These are phyloP conservation scores for Coemansia sp. DNA, from an alignment of 371 early-diverging fungal genomes.

Conservation along the genomic window DNA sequence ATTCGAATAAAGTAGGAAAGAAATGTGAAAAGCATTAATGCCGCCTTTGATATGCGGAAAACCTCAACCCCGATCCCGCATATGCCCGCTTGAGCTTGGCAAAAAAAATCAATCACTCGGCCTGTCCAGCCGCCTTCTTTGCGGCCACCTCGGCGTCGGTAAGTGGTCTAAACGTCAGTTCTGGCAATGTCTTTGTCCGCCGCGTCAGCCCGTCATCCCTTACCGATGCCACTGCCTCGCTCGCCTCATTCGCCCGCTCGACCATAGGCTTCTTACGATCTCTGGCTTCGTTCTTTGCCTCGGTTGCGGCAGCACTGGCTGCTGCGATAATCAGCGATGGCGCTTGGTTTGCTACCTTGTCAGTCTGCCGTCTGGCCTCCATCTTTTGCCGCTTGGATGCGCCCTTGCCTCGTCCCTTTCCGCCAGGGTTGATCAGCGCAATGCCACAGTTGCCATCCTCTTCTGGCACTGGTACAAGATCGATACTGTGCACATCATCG, in stretches of 20 bases:
- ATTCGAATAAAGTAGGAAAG: background rate
- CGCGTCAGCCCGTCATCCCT: slow-evolving; percentile 7
- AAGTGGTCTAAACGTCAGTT: slow-evolving; percentile 50
- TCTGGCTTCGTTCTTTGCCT: slow-evolving; percentile 8
- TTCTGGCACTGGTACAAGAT: slow-evolving; percentile 18
- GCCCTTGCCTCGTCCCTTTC: background rate
- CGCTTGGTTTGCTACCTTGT: slow-evolving; percentile 7
- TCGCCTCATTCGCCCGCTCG: background rate
- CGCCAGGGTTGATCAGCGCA: slow-evolving; percentile 12
- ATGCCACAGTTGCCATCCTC: slow-evolving; percentile 39
- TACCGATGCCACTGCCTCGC: background rate
- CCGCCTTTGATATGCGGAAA: background rate
- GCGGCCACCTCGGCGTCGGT: slow-evolving; percentile 52
- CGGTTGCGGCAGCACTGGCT: slow-evolving; percentile 21
- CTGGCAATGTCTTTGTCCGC: slow-evolving; percentile 48
- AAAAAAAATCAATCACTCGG: background rate
- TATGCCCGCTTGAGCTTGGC: background rate
- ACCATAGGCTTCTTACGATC: background rate
- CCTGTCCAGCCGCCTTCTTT: slow-evolving; percentile 25
- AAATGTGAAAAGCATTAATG: background rate
- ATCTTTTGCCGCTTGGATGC: slow-evolving; percentile 26
- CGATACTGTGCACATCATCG: slow-evolving; percentile 40
- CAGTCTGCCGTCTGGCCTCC: slow-evolving; percentile 2
- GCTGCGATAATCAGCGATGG: slow-evolving; percentile 22
- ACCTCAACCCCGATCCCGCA: slow-evolving; percentile 1